Conservation (phyloP, 305 asterid species). For the Rubia balearica region DNA sequence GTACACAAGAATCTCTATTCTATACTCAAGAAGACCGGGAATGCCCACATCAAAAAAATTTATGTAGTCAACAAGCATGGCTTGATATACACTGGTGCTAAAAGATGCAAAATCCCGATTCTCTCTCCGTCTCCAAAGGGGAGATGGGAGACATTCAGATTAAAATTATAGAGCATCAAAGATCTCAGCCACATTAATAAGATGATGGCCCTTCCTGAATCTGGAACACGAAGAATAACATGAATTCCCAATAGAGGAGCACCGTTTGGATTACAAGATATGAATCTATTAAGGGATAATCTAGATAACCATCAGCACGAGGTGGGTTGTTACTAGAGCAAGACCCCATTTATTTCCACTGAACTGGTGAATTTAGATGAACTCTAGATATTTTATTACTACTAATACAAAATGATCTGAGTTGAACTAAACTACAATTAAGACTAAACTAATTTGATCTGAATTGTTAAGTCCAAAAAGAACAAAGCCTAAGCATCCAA, state of each 20-base stretch:
- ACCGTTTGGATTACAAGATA: neutral
- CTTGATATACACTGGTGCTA: conserved; percentile 71
- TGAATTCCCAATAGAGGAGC: neutral
- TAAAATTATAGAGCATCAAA: conserved; percentile 26
- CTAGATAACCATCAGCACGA: no score
- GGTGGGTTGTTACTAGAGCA: no score
- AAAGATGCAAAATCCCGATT: conserved; percentile 62
- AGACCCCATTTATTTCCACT: no score
- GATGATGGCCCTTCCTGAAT: conserved; percentile 60
- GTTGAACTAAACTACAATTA: neutral
- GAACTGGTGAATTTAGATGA: no score
- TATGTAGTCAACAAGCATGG: conserved; percentile 95
- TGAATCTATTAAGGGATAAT: neutral
- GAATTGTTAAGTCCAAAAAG: no score
- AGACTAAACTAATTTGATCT: neutral
- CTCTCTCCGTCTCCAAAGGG: no score
- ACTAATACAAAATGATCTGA: neutral
- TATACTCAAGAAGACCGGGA: conserved; percentile 87
- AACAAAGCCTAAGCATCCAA: neutral
- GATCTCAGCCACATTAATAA: conserved; percentile 78
- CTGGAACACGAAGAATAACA: conserved; percentile 27
- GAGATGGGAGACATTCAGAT: no score
- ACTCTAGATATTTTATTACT: no score
- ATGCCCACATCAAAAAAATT: conserved; percentile 88
- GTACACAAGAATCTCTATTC: conserved; percentile 68